Percentiles rank a stretch among this genome's conserved stretches.
These are phyloP conservation scores for Salvia miltiorrhiza DNA, from an alignment of 257 asterid species.

Conservation along the genomic window DNA sequence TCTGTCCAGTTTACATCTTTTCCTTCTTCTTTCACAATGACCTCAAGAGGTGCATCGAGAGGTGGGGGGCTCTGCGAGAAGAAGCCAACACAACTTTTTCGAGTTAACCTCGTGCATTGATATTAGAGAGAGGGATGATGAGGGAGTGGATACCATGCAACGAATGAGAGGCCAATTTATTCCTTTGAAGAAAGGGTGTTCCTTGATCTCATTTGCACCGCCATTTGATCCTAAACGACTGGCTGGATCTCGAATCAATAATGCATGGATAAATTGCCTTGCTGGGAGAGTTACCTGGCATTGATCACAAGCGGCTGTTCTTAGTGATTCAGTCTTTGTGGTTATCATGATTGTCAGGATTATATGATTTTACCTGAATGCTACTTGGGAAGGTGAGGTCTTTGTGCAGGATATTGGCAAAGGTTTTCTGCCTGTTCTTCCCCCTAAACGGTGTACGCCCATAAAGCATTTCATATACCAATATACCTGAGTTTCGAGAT, in stretches of 20 bases:
- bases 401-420: slow-evolving; percentile 85
- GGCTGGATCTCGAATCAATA: slow-evolving; percentile 76
- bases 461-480: slow-evolving; percentile 88
- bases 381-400: slow-evolving; percentile 98
- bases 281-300: slow-evolving; percentile 73
- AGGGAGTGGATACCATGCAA: slow-evolving; percentile 49
- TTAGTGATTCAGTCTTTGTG: neutral
- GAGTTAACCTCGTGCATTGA: neutral
- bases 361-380: slow-evolving; percentile 57
- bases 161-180: slow-evolving; percentile 93
- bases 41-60: slow-evolving; percentile 62
- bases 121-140: neutral
- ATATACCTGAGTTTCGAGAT: slow-evolving; percentile 54
- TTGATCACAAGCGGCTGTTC: neutral
- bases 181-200: slow-evolving; percentile 81
- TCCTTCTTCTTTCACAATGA: slow-evolving; percentile 64
- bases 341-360: neutral
- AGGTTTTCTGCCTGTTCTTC: slow-evolving; percentile 94
- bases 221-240: slow-evolving; percentile 80
- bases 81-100: neutral
- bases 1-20: slow-evolving; percentile 69
- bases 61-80: slow-evolving; percentile 78
- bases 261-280: slow-evolving; percentile 74
- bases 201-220: slow-evolving; percentile 90
- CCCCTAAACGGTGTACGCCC: slow-evolving; percentile 99